Conservation (phyloP, 441 rosid genomes). For the Biscutella laevigata region DNA sequence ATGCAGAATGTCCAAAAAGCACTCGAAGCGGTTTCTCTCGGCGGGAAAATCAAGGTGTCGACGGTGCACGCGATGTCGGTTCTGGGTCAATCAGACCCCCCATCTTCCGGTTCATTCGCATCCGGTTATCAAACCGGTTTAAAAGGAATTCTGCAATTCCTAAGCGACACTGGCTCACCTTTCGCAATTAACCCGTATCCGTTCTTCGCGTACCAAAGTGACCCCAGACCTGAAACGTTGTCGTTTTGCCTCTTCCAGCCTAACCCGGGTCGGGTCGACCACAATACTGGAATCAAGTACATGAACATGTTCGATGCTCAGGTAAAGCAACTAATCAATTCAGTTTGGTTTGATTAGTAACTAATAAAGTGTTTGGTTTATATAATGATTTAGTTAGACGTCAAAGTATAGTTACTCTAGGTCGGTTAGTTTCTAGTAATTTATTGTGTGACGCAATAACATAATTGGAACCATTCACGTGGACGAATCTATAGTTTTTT, state of each 20-base stretch:
- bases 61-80: constrained; percentile 84
- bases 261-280: constrained; percentile 80
- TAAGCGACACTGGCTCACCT: constrained; percentile 71
- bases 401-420: neutral
- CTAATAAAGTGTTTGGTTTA: neutral
- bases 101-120: constrained; percentile 63
- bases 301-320: constrained; percentile 98
- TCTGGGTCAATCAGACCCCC: constrained; percentile 67
- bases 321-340: constrained; percentile 35
- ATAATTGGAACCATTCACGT: constrained; percentile 15
- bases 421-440: constrained; percentile 15
- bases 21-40: constrained; percentile 48
- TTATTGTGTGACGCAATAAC: constrained; percentile 1
- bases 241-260: constrained; percentile 84
- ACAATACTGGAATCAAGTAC: constrained; percentile 67
- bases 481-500: constrained; percentile 23
- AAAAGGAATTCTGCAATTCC: constrained; percentile 62
- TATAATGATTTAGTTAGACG: constrained; percentile 4
- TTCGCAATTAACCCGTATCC: constrained; percentile 80
- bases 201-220: constrained; percentile 83
- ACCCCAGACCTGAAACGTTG: constrained; percentile 72
- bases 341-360: neutral
- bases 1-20: constrained; percentile 74
- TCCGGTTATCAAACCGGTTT: constrained; percentile 48
- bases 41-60: constrained; percentile 79